Evolutionary conservation across 163 green algal species (phyloP).

Genomic region (Trebouxia gelatinosa): DNA sequence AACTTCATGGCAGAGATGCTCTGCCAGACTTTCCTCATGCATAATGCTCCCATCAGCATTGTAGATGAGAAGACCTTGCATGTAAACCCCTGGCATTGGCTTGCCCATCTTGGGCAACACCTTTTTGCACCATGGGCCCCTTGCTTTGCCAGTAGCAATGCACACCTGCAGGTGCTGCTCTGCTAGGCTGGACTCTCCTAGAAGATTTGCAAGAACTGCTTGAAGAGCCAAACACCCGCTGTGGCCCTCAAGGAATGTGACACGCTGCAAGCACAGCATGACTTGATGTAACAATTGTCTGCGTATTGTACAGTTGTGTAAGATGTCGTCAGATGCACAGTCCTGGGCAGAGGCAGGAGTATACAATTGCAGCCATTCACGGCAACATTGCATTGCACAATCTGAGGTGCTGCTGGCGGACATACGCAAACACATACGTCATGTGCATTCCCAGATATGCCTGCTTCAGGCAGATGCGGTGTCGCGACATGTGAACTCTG

Average conservation of each 20-base stretch:
- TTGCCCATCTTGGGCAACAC: conserved; percentile 24
- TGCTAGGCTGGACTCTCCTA: not conserved
- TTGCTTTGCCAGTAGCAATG: conserved; percentile 23
- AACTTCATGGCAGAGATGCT: conserved; percentile 37
- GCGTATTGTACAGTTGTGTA: too few relatives aligned
- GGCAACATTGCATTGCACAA: too few relatives aligned
- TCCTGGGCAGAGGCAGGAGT: too few relatives aligned
- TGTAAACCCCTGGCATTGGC: conserved; percentile 28
- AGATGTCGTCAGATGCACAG: too few relatives aligned
- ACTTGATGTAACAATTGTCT: not conserved
- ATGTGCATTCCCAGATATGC: too few relatives aligned
- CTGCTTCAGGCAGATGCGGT: too few relatives aligned
- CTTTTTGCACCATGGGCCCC: conserved; percentile 26
- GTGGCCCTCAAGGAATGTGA: not conserved
- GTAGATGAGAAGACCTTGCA: conserved; percentile 59
- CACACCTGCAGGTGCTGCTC: not conserved
- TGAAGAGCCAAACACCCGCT: not conserved
- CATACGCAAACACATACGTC: too few relatives aligned
- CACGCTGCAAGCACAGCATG: not conserved
- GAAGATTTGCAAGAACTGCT: too few relatives aligned
- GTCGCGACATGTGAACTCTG: too few relatives aligned
- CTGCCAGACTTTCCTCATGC: conserved; percentile 41
- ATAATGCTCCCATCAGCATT: conserved; percentile 46
- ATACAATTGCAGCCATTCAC: too few relatives aligned
- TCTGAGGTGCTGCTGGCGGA: too few relatives aligned